These are phyloP conservation scores for Diaporthe amygdali DNA, from an alignment of 2,329 filamentous ascomycete genomes.

Conservation along the genomic window DNA sequence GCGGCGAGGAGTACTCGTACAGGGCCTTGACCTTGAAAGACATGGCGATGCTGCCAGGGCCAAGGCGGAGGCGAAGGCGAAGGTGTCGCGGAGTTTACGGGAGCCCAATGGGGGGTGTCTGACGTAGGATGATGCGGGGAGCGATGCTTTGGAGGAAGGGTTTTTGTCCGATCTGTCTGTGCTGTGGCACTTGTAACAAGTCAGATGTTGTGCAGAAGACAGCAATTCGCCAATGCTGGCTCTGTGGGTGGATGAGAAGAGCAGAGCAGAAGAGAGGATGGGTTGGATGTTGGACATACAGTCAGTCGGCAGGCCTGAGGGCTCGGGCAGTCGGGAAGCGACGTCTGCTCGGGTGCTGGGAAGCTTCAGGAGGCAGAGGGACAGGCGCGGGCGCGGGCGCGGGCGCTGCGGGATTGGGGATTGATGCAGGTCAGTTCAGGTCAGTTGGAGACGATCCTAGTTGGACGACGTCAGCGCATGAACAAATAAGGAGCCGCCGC, in stretches of 20 bases:
- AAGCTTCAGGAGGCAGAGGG: conserved; percentile 11
- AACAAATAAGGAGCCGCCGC: conserved; percentile 31
- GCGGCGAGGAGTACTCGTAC: conserved; percentile 90
- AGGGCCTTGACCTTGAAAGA: conserved; percentile 95
- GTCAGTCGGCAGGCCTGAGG: not conserved
- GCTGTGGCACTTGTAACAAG: not conserved
- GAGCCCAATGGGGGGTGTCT: conserved; percentile 5
- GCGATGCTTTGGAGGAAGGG: not conserved
- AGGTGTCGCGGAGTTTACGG: conserved; percentile 10
- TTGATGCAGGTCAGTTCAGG: conserved; percentile 28
- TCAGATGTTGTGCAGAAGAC: not conserved
- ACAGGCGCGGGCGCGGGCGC: not conserved
- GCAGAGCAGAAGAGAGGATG: not conserved
- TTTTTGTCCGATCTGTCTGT: not conserved
- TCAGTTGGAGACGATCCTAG: conserved; percentile 42
- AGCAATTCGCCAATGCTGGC: not conserved
- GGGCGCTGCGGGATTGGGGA: not conserved
- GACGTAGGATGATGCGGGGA: conserved; percentile 15
- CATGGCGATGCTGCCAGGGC: conserved; percentile 56
- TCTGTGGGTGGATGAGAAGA: not conserved
- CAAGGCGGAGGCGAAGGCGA: not conserved
- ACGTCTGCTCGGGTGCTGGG: conserved; percentile 15
- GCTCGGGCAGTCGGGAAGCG: not conserved
- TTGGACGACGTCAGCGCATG: conserved; percentile 57
- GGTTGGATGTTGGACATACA: not conserved